Base-by-base conservation (phyloP, 1,284 basidiomycete species). In the Sporisorium reilianum region DNA sequence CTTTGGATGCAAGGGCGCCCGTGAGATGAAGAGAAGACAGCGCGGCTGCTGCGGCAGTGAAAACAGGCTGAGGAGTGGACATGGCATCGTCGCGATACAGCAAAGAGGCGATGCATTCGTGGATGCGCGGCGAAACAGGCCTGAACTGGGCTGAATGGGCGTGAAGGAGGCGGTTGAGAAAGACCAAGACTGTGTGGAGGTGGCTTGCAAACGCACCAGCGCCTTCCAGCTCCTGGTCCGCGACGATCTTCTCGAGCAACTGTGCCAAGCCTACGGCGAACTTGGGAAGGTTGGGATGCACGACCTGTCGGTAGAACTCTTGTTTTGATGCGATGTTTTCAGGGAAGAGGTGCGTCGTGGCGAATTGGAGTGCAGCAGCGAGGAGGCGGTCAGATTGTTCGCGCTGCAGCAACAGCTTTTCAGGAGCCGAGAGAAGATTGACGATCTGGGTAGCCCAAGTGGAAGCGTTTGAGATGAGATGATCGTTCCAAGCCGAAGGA, bases 221-320 rank as follows among this genome's bases (percentile, higher is more conserved):
- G 2, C 62, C 62, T 28, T 68, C 56, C 8, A 28, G 10, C 23
- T 42, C 26, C 14, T 59, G 55, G 28, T 59, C 55, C 12, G 30
- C 11, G 11, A 44, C 22, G 6, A 64, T 53, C 8, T 23, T 30
- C 6, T 68, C 67, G 23, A 67, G 55, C 12, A 75, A 55, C 58
- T 65, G 64, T 0, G 62, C 55, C 14, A 75, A 52, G 1, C 56
- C 67, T 0, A 45, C 14, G 9, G 53, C 62, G 10, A 71, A 36
- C 41, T 74, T 75, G 20, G 69, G 54, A 3, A 80, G 55, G 36
- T 71, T 62, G 2, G 79, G 79, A 10, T 66, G 60, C 36, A 74
- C 77, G 0, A 80, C 70, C 25, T 75, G 70, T 22, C 79, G 68
- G 49, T 77, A 64, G 46, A 75, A 80, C 48, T 80, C 79, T 26